Percentiles rank a stretch among this genome's conserved stretches.
Conservation (phyloP, 78 protist species). For the Dictyostelium capitatum region DNA sequence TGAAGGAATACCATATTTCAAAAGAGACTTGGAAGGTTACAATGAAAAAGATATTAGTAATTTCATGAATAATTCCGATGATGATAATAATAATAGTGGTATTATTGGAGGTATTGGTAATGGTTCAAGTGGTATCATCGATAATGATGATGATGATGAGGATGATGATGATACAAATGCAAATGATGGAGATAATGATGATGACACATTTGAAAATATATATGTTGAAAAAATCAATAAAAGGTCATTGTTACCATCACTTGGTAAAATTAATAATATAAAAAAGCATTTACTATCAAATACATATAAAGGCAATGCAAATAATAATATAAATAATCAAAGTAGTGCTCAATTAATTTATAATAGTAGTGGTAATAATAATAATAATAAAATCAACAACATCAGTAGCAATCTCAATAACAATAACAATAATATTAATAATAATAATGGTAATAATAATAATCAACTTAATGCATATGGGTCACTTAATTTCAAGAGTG, state of each 20-base stretch:
- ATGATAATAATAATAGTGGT: too few species aligned
- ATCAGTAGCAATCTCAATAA: not conserved
- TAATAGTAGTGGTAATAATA: not conserved
- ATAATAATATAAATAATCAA: slow-evolving; percentile 9
- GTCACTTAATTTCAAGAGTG: not conserved
- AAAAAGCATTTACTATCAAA: slow-evolving; percentile 19
- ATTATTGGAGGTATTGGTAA: not conserved
- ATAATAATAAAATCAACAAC: not conserved
- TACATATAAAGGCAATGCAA: not conserved
- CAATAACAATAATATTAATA: not conserved
- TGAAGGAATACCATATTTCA: slow-evolving; percentile 34
- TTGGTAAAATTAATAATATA: slow-evolving; percentile 15
- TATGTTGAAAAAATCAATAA: not conserved
- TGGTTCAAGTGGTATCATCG: not conserved
- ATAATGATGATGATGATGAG: not conserved
- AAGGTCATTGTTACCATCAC: slow-evolving; percentile 39
- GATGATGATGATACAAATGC: not conserved
- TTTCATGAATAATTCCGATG: too few species aligned
- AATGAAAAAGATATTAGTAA: too few species aligned
- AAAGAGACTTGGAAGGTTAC: slow-evolving; percentile 8
- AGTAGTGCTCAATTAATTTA: not conserved
- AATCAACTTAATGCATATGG: not conserved
- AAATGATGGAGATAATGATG: not conserved
- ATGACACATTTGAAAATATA: not conserved
- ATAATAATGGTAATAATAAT: not conserved